Percentiles rank a stretch among this genome's conserved stretches.
Conservation (phyloP, 2,329 filamentous ascomycete genomes). For the Ophiosphaerella korrae region DNA sequence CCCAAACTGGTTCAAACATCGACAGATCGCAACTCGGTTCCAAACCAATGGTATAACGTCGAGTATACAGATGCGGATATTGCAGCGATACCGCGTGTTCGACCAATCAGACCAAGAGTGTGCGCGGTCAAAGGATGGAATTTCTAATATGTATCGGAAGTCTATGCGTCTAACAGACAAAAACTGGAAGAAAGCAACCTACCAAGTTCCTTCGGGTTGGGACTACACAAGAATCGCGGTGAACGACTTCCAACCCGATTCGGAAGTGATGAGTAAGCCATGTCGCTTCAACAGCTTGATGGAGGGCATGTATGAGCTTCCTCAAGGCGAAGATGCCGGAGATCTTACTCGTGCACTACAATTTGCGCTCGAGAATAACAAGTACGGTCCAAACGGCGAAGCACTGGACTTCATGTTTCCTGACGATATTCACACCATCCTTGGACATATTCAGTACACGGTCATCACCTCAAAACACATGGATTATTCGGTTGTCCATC, state of each 20-base stretch:
- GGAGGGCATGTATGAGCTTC: constrained; percentile 25
- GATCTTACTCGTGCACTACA: constrained; percentile 33
- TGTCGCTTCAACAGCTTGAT: constrained; percentile 25
- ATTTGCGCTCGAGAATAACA: constrained; percentile 14
- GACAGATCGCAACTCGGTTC: constrained; percentile 11
- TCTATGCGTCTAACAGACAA: constrained; percentile 14
- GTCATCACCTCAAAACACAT: neutral
- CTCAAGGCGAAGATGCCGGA: constrained; percentile 21
- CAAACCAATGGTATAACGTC: constrained; percentile 21
- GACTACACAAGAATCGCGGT: constrained; percentile 2
- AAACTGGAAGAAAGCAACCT: constrained; percentile 14
- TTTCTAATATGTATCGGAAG: constrained; percentile 22
- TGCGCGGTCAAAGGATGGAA: constrained; percentile 11
- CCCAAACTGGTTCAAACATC: constrained; percentile 23
- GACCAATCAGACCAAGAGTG: constrained; percentile 1
- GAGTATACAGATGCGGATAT: constrained; percentile 18
- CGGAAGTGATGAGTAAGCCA: neutral
- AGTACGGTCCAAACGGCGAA: constrained; percentile 1
- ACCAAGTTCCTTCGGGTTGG: constrained; percentile 14
- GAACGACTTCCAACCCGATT: constrained; percentile 13
- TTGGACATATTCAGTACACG: constrained; percentile 12
- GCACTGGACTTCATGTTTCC: constrained; percentile 19
- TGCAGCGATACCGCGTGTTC: constrained; percentile 16
- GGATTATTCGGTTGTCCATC: constrained; percentile 4
- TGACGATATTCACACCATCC: constrained; percentile 22